These are phyloP conservation scores for Avicennia marina DNA, from an alignment of 257 asterid genomes.

Conservation along the genomic window DNA sequence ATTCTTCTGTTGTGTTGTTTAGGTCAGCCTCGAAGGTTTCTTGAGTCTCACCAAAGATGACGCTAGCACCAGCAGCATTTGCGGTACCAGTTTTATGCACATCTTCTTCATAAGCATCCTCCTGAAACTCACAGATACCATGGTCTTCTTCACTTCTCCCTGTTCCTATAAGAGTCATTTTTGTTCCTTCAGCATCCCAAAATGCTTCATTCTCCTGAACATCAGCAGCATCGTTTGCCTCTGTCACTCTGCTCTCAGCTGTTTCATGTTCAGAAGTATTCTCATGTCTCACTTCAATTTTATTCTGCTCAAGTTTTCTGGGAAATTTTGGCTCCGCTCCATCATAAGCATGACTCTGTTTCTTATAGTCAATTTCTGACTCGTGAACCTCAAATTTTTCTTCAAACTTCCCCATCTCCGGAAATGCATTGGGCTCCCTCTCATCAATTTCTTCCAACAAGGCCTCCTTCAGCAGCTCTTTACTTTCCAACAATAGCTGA, in stretches of 20 bases:
- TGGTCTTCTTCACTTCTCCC: conserved; percentile 24
- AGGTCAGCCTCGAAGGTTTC: conserved; percentile 31
- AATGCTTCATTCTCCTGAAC: conserved; percentile 22
- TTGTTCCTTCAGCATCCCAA: conserved; percentile 27
- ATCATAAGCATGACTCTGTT: conserved; percentile 21
- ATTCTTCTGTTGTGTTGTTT: conserved; percentile 24
- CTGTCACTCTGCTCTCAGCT: conserved; percentile 16
- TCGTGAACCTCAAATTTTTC: conserved; percentile 23
- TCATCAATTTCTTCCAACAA: conserved; percentile 22
- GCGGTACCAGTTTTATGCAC: conserved; percentile 33
- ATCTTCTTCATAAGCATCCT: conserved; percentile 28
- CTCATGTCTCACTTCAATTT: conserved; percentile 24
- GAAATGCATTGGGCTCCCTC: conserved; percentile 15
- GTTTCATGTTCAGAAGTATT: conserved; percentile 26
- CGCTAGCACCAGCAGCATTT: conserved; percentile 18
- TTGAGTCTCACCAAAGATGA: conserved; percentile 21
- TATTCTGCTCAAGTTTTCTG: conserved; percentile 21
- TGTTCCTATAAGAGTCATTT: conserved; percentile 13
- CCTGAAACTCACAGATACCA: conserved; percentile 24
- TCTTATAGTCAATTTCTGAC: conserved; percentile 28
- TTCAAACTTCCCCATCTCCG: conserved; percentile 23
- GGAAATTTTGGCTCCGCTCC: conserved; percentile 25
- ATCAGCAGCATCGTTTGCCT: conserved; percentile 26
- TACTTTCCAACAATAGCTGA: conserved; percentile 25
- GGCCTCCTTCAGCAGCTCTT: conserved; percentile 28